Conservation (phyloP, 2,329 filamentous ascomycete genomes). For the Epicoccum sorghinum region DNA sequence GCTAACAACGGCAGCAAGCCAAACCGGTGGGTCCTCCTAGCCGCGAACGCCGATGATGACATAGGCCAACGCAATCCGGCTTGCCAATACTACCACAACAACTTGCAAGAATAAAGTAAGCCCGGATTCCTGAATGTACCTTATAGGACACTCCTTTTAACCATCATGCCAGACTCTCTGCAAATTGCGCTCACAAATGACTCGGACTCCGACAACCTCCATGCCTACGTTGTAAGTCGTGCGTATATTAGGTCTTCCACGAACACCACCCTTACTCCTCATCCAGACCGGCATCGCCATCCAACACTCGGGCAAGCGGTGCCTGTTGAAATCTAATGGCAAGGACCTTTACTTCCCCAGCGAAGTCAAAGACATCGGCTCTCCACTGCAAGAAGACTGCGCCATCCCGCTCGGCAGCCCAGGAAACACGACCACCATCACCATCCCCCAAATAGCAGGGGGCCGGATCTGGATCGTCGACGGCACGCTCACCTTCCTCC, state of each 20-base stretch:
- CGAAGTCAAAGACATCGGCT: conserved; percentile 16
- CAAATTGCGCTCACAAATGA: conserved; percentile 15
- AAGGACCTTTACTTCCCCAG: conserved; percentile 12
- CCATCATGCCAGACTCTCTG: conserved; percentile 14
- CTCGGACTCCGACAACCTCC: conserved; percentile 8
- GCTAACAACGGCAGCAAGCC: not conserved
- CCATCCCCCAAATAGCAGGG: conserved; percentile 13
- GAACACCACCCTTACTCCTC: not conserved
- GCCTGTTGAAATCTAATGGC: conserved; percentile 11
- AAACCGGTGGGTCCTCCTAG: conserved; percentile 9
- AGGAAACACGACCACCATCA: conserved; percentile 12
- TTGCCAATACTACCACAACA: conserved; percentile 5
- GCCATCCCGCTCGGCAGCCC: conserved; percentile 11
- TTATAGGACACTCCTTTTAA: not conserved
- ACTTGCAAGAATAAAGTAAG: not conserved
- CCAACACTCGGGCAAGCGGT: conserved; percentile 12
- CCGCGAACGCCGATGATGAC: conserved; percentile 12
- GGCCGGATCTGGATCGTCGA: conserved; percentile 13
- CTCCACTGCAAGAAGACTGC: conserved; percentile 13
- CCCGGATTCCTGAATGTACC: too few species aligned
- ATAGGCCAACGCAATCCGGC: conserved; percentile 15
- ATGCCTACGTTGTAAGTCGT: conserved; percentile 12
- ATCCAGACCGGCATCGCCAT: conserved; percentile 11
- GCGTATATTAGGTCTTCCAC: not conserved
- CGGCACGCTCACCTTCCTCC: conserved; percentile 10